Conservation (phyloP, 2,329 filamentous ascomycete genomes). For the Fonsecaea multimorphosa region DNA sequence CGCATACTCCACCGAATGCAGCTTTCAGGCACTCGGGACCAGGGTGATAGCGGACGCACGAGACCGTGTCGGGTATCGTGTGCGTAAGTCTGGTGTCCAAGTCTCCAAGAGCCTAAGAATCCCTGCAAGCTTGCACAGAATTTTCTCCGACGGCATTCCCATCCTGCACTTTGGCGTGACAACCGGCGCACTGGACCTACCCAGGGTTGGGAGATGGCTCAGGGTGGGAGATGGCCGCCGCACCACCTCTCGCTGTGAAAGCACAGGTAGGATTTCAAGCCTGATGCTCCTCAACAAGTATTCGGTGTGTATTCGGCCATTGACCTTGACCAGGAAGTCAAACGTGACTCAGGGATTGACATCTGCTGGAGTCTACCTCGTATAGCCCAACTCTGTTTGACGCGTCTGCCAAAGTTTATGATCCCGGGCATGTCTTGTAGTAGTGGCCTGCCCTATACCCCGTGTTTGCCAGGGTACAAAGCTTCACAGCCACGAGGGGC, state of each 20-base stretch:
- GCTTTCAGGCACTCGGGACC: constrained; percentile 9
- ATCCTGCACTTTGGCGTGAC: background rate
- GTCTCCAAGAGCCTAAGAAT: background rate
- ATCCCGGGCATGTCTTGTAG: background rate
- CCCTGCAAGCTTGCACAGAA: constrained; percentile 14
- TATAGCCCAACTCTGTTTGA: background rate
- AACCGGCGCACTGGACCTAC: background rate
- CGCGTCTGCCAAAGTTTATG: background rate
- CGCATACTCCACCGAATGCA: constrained; percentile 5
- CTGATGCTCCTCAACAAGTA: constrained; percentile 11
- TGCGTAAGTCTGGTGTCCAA: background rate
- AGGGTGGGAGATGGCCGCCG: background rate
- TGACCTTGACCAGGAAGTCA: background rate
- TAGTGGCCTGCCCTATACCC: background rate
- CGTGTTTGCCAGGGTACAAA: background rate
- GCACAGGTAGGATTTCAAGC: constrained; percentile 11
- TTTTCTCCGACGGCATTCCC: background rate
- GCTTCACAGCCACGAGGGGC: constrained; percentile 3
- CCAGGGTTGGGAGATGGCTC: background rate
- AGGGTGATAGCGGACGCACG: constrained; percentile 1
- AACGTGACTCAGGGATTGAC: background rate
- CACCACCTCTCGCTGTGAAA: background rate
- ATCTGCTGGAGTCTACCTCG: background rate
- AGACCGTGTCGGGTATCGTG: constrained; percentile 3
- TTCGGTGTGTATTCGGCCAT: background rate